Conservation (phyloP, 805 yeast genomes). For the Diddensiella transvaalensis region DNA sequence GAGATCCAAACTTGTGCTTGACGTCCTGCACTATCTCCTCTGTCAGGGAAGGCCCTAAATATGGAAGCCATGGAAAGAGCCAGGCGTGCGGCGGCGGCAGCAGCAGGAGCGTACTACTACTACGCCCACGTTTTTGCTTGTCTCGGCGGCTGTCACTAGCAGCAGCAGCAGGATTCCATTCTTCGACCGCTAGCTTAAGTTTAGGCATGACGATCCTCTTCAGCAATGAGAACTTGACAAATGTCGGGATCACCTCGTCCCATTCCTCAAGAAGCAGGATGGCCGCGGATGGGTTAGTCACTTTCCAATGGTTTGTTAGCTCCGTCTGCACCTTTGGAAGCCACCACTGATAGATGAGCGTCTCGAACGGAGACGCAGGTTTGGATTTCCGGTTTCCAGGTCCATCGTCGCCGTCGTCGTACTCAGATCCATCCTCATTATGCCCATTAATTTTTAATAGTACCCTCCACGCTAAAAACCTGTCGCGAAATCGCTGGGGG, state of each 20-base stretch:
- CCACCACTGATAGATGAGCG: conserved; percentile 38
- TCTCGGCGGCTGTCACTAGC: no score
- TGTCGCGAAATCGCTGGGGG: conserved; percentile 32
- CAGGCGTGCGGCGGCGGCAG: conserved; percentile 28
- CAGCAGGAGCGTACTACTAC: neutral
- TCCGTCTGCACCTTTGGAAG: conserved; percentile 32
- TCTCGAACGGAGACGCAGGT: conserved; percentile 32
- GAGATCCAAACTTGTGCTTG: conserved; percentile 22
- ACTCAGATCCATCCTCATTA: neutral
- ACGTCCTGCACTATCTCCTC: conserved; percentile 26
- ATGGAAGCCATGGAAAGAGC: conserved; percentile 41
- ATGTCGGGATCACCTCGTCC: conserved; percentile 37
- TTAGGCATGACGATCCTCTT: conserved; percentile 38
- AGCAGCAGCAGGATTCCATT: conserved; percentile 36
- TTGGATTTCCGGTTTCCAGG: conserved; percentile 5
- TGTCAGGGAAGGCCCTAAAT: conserved; percentile 20
- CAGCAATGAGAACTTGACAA: conserved; percentile 31
- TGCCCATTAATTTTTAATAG: conserved; percentile 17
- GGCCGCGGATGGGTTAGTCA: conserved; percentile 38
- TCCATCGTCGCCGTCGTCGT: neutral
- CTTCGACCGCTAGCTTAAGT: conserved; percentile 33
- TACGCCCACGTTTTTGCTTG: conserved; percentile 4
- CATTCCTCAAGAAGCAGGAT: conserved; percentile 41
- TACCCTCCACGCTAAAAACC: conserved; percentile 31
- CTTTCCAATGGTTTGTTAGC: conserved; percentile 38